Evolutionary conservation across 768 basidiomycete genomes (phyloP), one percentile per base, ranked within the genome.

Genomic region (Leccinum barrowsii): DNA sequence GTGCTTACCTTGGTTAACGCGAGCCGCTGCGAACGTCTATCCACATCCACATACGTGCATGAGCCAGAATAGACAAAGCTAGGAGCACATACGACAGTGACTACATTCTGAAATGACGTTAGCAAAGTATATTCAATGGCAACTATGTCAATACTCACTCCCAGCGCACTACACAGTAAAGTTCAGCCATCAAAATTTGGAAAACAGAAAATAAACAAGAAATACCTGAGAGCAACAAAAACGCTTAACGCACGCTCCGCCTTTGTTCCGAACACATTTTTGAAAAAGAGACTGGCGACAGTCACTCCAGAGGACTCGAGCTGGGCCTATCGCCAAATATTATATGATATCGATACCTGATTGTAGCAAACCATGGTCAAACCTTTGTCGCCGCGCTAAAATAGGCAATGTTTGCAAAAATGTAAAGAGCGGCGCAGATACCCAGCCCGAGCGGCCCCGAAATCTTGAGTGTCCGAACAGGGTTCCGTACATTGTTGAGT

Each of bases 261-360:
- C 5, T 73, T 58, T 0, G 65, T 62, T 7, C 85, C 84, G 52
- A 85, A 86, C 10, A 86, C 84, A 17, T 83, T 82, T 55, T 73
- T 65, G 68, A 86, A 86, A 66, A 85, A 85, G 35, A 85, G 65
- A 0, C 81, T 75, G 2, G 85, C 84, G n/a, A 85, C 83, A 1
- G 82, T 84, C 7, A 80, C 80, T 0, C 80, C 82, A 0, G 77
- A 75, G 6, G 75, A 68, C 30, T 74, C 55, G 37, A 86, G 83
- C 57, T 84, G 74, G 4, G 76, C 69, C 65, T 82, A 50, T 56
- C 11, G 19, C 15, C 32, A 19, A 37, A 10, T 15, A 17, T 1
- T 5, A 2, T 26, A 5, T 28, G 28, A 7, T 5, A 37, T 40
- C 5, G 3, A 21, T 19, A 13, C 1, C 22, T 24, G 3, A 12